phyloP scores from a whole-genome alignment of 768 basidiomycete genomes.

The Mycena metata region DNA sequence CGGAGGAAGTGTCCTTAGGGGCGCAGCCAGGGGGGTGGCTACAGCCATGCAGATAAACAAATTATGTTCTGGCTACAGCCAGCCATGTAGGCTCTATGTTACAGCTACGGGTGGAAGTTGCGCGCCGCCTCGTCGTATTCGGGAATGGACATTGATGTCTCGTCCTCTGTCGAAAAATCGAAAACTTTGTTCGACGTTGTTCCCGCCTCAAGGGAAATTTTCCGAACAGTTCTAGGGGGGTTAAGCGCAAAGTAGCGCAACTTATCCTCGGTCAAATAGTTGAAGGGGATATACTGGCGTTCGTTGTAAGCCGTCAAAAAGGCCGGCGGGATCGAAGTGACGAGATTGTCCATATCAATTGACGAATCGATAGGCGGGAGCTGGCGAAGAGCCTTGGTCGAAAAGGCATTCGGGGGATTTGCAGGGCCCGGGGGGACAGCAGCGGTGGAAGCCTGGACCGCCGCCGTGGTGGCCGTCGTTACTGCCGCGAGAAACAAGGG shows the following conservation, averaged over 20 bases:
- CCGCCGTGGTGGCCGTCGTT: no score
- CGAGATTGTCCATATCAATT: neutral
- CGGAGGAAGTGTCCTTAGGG: neutral
- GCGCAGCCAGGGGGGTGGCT: neutral
- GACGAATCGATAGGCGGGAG: neutral
- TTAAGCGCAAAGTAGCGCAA: neutral
- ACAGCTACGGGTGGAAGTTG: slow-evolving; percentile 11
- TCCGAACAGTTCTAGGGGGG: neutral
- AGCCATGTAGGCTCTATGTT: neutral
- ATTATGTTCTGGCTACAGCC: slow-evolving; percentile 14
- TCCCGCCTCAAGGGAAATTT: neutral
- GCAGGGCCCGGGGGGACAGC: no score
- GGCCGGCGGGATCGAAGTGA: neutral
- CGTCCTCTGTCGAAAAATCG: neutral
- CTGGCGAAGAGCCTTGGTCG: neutral
- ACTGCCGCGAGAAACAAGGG: no score
- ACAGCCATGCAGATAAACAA: neutral
- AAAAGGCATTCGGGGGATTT: neutral
- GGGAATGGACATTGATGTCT: neutral
- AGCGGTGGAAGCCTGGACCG: no score
- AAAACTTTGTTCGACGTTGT: neutral
- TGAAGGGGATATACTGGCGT: no score
- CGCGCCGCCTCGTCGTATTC: neutral
- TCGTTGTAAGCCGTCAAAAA: neutral
- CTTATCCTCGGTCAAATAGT: neutral